Evolutionary conservation across 257 asterid species (phyloP), one percentile per base, ranked within the genome.

Genomic region (Salvia splendens): DNA sequence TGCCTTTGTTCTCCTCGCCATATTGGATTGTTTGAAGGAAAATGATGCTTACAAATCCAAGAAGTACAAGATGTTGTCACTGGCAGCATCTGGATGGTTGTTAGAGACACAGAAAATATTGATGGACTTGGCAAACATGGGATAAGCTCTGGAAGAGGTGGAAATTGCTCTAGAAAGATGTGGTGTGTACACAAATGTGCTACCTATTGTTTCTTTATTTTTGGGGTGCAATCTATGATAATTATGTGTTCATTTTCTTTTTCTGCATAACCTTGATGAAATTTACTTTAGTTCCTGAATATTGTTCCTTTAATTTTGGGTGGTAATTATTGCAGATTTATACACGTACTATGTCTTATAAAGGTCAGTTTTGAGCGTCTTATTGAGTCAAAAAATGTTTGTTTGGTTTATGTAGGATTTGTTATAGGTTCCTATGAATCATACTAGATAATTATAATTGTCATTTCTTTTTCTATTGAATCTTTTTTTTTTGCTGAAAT

Each of bases 61-160:
- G 65, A 54, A 69, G 69, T 86, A 78, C 61, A 83, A 71, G 28
- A 65, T 83, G 73, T 64, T 76, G 53, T 30, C 74, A 49, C 45
- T 73, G 83, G 84, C 42, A 54, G 75, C 20, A 6, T 54, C 68
- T 2, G 83, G 82, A 64, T 66, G 83, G 12, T 72, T 77, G 62
- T 52, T 85, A 7, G 83, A 78, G 74, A 69, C 76, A 56, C 86
- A 89, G 47, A 30, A 38, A 50, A 83, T 58, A 4, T 24, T 83
- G 70, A 68, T 77, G 9, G 52, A 52, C 3, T 56, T 89, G 33
- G 80, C 68, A 12, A 74, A 81, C 12, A 89, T 89, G 96, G 95
- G 96, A 49, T 89, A 81, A 74, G 24, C 81, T 28, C 20, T 60
- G 48, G 90, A 87, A 33, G 92, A 85, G 74, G 87, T 79, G 28